Evolutionary conservation across 2,329 filamentous ascomycete species (phyloP), one percentile per base, ranked within the genome.

Genomic region (Didymosphaeria variabile): DNA sequence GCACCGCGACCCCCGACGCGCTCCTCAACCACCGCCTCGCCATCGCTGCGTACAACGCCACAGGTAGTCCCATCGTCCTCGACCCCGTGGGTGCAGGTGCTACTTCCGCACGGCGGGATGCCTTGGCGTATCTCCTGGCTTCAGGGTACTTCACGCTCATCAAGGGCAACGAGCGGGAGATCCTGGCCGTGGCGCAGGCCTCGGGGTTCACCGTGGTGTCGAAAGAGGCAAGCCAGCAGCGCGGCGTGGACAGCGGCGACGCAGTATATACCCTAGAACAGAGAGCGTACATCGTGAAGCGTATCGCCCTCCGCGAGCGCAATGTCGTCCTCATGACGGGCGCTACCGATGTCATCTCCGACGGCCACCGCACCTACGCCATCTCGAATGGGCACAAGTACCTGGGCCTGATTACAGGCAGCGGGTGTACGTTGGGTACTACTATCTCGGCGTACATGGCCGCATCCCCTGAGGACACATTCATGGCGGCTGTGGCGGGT

Each of bases 141-240:
- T 85, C 83, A 2, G 93, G 93, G 42, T 92, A 92, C 77, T 91
- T 97, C 70, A 88, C 92, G 76, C 84, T 97, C 45, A 94, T 98
- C 79, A 98, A 98, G 76, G 94, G 94, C 52, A 98, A 98, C 79
- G 92, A 96, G 75, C 88, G 90, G 57, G 95, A 98, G 78, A 93
- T 98, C 63, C 83, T 86, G 51, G 89, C 91, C 2, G 88, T 94
- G 0, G 86, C 85, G 10, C 58, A 65, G 3, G 70, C 74, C 1
- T 71, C 68, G 42, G 90, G 90, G 45, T 82, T 85, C 46, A 79
- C 75, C 26, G 77, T 74, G 1, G 46, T 77, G 12, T 7, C 79
- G 82, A 26, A 29, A 13, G 13, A 53, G 9, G 49, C 47, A 0
- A 59, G 36, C 2, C 86, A 88, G 65, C 94, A 97, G 79, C 88